Evolutionary conservation across 768 basidiomycete genomes (phyloP), one percentile per base, ranked within the genome.

Genomic region (Pilatotrama ljubarskyi): DNA sequence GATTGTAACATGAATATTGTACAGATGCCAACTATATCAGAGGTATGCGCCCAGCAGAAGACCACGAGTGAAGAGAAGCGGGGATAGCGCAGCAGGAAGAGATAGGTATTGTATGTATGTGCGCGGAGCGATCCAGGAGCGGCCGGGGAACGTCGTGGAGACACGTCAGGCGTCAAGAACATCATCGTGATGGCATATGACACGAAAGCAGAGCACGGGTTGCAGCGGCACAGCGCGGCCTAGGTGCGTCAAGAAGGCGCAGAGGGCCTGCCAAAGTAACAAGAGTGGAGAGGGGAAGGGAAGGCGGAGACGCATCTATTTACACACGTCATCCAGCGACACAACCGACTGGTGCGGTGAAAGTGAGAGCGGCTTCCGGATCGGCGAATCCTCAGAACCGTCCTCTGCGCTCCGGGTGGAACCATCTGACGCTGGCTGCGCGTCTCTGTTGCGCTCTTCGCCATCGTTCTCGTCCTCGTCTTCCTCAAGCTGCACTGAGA

Each of bases 401-500:
- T 52, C 51, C 22, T 35, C 52, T 14, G 18, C 3, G 32, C 32
- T 37, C 35, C 9, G 29, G 29, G 4, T 10, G 29, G 4, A 10
- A 32, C 29, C 29, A 32, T 32, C 29, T 5, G 29, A 32, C 4
- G 29, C 29, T 32, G 4, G 29, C 29, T 22, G 6, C 10, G 22
- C 40, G 18, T 5, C 48, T 20, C 36, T 26, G 18, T 15, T 42
- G 14, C 20, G 49, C 20, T 42, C 29, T 6, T 43, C 47, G 4
- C 15, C 49, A 14, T 48, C 44, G 8, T 51, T 40, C 14, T 52
- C 49, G 9, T 65, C 61, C 24, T 40, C 44, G 46, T 58, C 59
- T 17, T 58, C 51, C 51, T 59, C 42, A 7, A 22, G 59, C 36
- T 42, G 46, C 40, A 55, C 40, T 17, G 75, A 67, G 53, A 82